A percentile compares a stretch with the other conserved stretches of the same genome.
Conservation (phyloP, 768 basidiomycete genomes). For the Hygrophorus russula region DNA sequence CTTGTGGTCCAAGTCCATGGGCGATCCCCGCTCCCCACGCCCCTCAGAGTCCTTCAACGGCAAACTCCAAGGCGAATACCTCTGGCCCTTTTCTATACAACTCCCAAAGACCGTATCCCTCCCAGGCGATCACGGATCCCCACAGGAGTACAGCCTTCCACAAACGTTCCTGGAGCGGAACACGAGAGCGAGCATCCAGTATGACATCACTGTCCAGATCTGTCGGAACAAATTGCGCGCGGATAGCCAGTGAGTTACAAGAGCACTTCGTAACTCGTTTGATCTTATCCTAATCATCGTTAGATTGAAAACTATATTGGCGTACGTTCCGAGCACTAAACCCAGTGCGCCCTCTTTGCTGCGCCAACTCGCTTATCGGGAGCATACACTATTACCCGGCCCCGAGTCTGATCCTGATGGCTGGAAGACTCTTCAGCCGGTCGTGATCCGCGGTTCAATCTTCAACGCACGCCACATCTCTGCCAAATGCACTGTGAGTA, state of each 20-base stretch:
- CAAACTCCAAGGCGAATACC: conserved; percentile 24
- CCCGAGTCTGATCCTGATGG: conserved; percentile 40
- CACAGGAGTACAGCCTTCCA: conserved; percentile 20
- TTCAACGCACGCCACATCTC: conserved; percentile 27
- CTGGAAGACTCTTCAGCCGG: conserved; percentile 34
- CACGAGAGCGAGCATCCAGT: conserved; percentile 24
- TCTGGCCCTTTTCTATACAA: conserved; percentile 26
- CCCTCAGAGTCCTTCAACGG: conserved; percentile 6
- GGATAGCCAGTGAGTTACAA: conserved; percentile 21
- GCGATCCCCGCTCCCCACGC: conserved; percentile 16
- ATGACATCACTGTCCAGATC: conserved; percentile 22
- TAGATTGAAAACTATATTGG: conserved; percentile 40
- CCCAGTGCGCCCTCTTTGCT: conserved; percentile 34
- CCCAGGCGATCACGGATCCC: conserved; percentile 9
- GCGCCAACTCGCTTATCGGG: conserved; percentile 39
- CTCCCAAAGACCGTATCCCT: conserved; percentile 27
- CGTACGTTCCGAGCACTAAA: conserved; percentile 35
- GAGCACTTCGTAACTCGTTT: neutral
- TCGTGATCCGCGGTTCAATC: conserved; percentile 28
- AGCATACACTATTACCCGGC: conserved; percentile 28
- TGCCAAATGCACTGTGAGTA: conserved; percentile 30
- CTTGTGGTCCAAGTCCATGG: conserved; percentile 26
- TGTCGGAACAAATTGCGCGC: conserved; percentile 20
- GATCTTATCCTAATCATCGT: neutral
- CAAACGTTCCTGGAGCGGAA: conserved; percentile 28